phyloP scores from a whole-genome alignment of 371 early-diverging fungal species.

The Sporodiniella umbellata region DNA sequence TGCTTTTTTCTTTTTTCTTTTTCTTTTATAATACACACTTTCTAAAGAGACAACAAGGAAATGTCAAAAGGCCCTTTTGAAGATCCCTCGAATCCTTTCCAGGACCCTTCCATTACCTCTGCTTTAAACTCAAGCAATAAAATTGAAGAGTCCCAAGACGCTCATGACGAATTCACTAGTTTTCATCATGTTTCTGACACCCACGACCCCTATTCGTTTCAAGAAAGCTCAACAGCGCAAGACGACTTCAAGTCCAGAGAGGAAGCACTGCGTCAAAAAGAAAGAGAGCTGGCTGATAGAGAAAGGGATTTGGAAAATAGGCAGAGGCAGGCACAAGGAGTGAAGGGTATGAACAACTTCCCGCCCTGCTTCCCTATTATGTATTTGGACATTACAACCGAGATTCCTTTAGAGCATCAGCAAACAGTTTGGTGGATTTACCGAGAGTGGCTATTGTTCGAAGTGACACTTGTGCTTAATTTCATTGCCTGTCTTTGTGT shows the following conservation, averaged over 20 bases:
- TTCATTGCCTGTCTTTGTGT: constrained; percentile 74
- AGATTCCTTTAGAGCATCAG: constrained; percentile 71
- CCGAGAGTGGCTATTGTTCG: constrained; percentile 75
- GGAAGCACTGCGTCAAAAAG: constrained; percentile 61
- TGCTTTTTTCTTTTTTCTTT: constrained; percentile 1
- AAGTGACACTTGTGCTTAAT: constrained; percentile 73
- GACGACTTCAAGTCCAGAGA: constrained; percentile 37
- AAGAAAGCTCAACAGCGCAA: not conserved
- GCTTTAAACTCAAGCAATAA: constrained; percentile 41
- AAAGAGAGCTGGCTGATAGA: constrained; percentile 64
- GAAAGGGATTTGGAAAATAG: constrained; percentile 56
- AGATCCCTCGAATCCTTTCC: constrained; percentile 60
- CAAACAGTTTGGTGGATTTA: constrained; percentile 65
- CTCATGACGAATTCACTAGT: constrained; percentile 28
- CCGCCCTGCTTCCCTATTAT: constrained; percentile 84
- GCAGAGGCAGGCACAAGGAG: constrained; percentile 16
- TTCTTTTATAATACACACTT: not conserved
- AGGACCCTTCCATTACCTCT: constrained; percentile 55
- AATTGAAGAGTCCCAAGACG: constrained; percentile 18
- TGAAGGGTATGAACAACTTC: constrained; percentile 71
- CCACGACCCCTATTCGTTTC: constrained; percentile 31
- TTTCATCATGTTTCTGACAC: constrained; percentile 36
- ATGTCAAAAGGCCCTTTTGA: constrained; percentile 47
- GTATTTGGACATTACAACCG: constrained; percentile 73
- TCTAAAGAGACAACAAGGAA: not conserved